Conservation (phyloP, 2,329 filamentous ascomycete genomes). For the Xylariaceae sp. region DNA sequence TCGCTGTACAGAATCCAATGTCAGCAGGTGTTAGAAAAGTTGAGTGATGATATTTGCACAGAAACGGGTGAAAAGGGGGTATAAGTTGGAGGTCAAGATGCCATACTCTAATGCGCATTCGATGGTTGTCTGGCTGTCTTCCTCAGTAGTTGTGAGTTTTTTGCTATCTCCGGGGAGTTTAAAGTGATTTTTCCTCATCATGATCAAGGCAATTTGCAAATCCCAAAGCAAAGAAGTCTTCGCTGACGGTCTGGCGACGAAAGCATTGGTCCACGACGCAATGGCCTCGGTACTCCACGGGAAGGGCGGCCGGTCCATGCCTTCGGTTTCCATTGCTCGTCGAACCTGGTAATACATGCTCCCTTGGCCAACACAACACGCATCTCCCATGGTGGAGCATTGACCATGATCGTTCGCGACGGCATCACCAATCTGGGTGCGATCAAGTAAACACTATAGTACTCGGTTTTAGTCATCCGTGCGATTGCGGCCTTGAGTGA, state of each 20-base stretch:
- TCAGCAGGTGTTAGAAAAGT: no score
- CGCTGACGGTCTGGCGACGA: slow-evolving; percentile 32
- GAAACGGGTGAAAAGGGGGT: background rate
- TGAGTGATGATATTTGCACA: background rate
- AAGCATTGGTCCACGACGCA: slow-evolving; percentile 40
- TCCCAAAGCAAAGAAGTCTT: slow-evolving; percentile 48
- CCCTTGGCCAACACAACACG: slow-evolving; percentile 55
- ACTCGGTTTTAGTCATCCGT: no score
- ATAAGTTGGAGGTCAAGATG: background rate
- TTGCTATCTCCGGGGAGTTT: slow-evolving; percentile 59
- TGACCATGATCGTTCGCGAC: slow-evolving; percentile 41
- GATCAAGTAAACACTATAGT: slow-evolving; percentile 46
- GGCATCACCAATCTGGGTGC: slow-evolving; percentile 32
- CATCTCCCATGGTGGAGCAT: slow-evolving; percentile 41
- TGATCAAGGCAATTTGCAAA: slow-evolving; percentile 62
- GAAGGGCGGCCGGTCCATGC: slow-evolving; percentile 57
- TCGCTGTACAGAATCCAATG: slow-evolving; percentile 5
- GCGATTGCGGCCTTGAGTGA: no score
- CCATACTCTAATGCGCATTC: slow-evolving; percentile 1
- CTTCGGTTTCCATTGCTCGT: slow-evolving; percentile 65
- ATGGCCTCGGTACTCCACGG: slow-evolving; percentile 54
- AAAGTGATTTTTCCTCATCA: slow-evolving; percentile 67
- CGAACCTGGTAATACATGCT: slow-evolving; percentile 70
- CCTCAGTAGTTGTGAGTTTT: slow-evolving; percentile 22
- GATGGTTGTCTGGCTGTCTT: slow-evolving; percentile 8